Evolutionary conservation across 192 early-diverging fungal genomes (phyloP), one percentile per base, ranked within the genome.

Genomic region (Kappamyces sp.): DNA sequence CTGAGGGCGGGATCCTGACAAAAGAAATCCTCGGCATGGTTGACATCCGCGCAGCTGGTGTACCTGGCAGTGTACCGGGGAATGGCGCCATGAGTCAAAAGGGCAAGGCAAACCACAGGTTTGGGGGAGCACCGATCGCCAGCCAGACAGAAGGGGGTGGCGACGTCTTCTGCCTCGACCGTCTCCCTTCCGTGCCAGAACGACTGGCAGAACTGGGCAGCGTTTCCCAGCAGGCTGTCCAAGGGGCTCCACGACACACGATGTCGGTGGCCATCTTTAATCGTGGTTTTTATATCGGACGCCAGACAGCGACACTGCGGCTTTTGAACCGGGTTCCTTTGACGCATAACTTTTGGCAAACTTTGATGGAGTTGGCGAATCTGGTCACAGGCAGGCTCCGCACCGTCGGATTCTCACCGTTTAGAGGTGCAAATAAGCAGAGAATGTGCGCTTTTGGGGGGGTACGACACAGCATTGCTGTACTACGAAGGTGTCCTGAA

Each of bases 381-480:
- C 22, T 22, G 22, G 22, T 22, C 22, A 22, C 22, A 43, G 14
- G 14, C 14, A 43, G 14, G 42, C 42, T 43, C 42, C 8, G 14
- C 9, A 43, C 8, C 42, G 42, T 43, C 42, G 42, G 42, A 43
- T 9, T 9, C 9, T 11, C 42, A 43, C 49, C 49, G 9, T 43
- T 5, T 4, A 57, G 75, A 77, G 33, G 51, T 77, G 6, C 71
- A 74, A 59, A 68, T 76, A 14, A 62, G 63, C 31, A 64, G 81
- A 4, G 79, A 83, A 64, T 70, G 76, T 60, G 81, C 81, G 1
- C 53, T 80, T 3, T 62, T 81, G 34, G 81, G 81, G 29, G 70
- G 80, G 58, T 83, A 83, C 50, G 77, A 74, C 14, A 62, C 66
- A n/a, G 69, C 81, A 2, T 49, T 83, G 7, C 43, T 83, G 34